Evolutionary conservation across 805 yeast species (phyloP).

Genomic region (Scheffersomyces coipomensis): DNA sequence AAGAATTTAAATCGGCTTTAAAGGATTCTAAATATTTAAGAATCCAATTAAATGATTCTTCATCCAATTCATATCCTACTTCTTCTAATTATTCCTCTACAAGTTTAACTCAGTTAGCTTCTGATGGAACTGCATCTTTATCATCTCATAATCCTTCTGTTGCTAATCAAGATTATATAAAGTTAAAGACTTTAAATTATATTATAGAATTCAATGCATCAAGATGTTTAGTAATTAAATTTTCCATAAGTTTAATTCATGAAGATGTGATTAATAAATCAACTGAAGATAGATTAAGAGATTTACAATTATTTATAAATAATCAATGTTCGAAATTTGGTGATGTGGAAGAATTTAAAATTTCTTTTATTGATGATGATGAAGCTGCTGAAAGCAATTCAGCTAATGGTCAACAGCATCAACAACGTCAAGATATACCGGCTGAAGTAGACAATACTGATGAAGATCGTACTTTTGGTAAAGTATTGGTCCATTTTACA

Average conservation of each 20-base stretch:
- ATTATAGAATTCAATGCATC: slow-evolving; percentile 40
- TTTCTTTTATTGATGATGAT: slow-evolving; percentile 8
- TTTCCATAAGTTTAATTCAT: neutral
- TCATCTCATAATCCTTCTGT: neutral
- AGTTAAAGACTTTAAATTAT: slow-evolving; percentile 39
- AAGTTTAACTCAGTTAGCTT: no score
- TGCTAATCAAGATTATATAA: slow-evolving; percentile 30
- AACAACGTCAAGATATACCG: neutral
- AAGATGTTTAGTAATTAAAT: slow-evolving; percentile 23
- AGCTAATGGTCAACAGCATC: neutral
- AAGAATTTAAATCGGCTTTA: slow-evolving; percentile 20
- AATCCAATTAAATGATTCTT: slow-evolving; percentile 25
- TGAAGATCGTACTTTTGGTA: neutral
- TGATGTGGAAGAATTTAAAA: slow-evolving; percentile 34
- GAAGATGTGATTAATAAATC: neutral
- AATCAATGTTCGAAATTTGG: slow-evolving; percentile 40
- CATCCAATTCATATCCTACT: neutral
- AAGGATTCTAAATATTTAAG: slow-evolving; percentile 25
- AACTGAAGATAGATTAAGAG: neutral
- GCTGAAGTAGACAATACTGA: neutral
- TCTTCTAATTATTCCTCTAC: no score
- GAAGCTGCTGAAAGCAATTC: slow-evolving; percentile 1
- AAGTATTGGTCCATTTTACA: slow-evolving; percentile 34
- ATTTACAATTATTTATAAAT: slow-evolving; percentile 12
- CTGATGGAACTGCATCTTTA: no score